These are phyloP conservation scores for Penicillium vulpinum DNA, from an alignment of 2,329 filamentous ascomycete species.

Conservation along the genomic window DNA sequence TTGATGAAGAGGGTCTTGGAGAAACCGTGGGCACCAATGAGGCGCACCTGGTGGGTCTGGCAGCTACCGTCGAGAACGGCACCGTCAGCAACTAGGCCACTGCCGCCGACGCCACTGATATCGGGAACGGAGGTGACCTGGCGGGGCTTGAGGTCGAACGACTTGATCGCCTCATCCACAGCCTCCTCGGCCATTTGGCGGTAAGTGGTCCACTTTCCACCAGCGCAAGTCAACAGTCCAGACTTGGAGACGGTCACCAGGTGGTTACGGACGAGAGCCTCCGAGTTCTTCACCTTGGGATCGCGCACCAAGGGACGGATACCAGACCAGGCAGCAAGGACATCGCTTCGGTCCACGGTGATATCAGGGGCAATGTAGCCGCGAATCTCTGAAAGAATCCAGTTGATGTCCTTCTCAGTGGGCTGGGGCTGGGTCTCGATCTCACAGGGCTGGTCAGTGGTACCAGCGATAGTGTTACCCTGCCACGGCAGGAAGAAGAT, in stretches of 20 bases:
- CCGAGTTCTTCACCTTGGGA: conserved; percentile 79
- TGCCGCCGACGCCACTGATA: conserved; percentile 70
- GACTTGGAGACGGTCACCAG: conserved; percentile 76
- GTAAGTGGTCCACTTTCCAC: conserved; percentile 92
- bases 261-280: conserved; percentile 85
- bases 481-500: conserved; percentile 95
- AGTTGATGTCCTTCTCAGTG: conserved; percentile 80
- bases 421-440: conserved; percentile 74
- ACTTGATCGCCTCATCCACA: conserved; percentile 73
- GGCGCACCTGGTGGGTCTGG: conserved; percentile 78
- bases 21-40: conserved; percentile 83
- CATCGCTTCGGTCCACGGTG: conserved; percentile 78
- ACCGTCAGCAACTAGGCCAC: conserved; percentile 68
- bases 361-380: conserved; percentile 82
- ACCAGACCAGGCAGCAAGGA: conserved; percentile 87
- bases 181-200: conserved; percentile 90
- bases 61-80: conserved; percentile 71
- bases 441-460: conserved; percentile 74
- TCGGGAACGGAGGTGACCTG: conserved; percentile 62
- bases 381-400: conserved; percentile 81
- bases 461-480: conserved; percentile 87
- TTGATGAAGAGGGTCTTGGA: conserved; percentile 93
- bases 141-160: conserved; percentile 63
- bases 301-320: conserved; percentile 85
- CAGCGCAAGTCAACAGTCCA: conserved; percentile 79